Conservation (phyloP, 176 grass and related monocot species). For the Triticum turgidum region DNA sequence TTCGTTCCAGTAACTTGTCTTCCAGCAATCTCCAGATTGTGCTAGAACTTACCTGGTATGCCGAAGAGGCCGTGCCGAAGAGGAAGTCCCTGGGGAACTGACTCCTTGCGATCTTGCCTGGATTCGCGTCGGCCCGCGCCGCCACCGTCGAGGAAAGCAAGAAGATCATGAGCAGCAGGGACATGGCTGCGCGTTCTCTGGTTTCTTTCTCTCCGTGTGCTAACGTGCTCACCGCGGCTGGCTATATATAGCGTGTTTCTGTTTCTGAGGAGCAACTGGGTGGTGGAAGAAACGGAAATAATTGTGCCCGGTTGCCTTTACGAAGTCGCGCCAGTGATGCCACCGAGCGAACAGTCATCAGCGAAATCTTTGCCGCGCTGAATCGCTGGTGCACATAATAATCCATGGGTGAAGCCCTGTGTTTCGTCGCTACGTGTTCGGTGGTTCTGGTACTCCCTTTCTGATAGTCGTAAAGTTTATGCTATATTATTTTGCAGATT, state of each 20-base stretch:
- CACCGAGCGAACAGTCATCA: background rate
- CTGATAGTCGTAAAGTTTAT: too few species aligned
- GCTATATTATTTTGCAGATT: too few species aligned
- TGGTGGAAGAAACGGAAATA: background rate
- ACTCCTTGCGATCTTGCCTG: conserved; percentile 30
- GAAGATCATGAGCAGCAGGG: background rate
- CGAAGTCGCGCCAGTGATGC: background rate
- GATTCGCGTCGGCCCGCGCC: background rate
- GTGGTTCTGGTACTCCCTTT: too few species aligned
- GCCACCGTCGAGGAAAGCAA: background rate
- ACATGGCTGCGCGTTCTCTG: conserved; percentile 14
- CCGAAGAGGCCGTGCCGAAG: conserved; percentile 80
- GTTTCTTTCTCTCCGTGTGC: background rate
- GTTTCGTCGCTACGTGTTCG: too few species aligned
- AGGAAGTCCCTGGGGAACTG: conserved; percentile 54
- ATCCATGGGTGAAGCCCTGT: too few species aligned
- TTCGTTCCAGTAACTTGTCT: background rate
- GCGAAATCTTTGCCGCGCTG: background rate
- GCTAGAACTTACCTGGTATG: conserved; percentile 61
- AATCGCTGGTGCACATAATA: too few species aligned
- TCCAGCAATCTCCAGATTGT: background rate
- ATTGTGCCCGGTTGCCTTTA: conserved; percentile 1
- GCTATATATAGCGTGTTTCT: conserved; percentile 27
- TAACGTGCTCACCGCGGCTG: background rate
- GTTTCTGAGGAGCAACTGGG: background rate